These are phyloP conservation scores for Fragaria iinumae DNA, from an alignment of 306 rosid species.

Conservation along the genomic window DNA sequence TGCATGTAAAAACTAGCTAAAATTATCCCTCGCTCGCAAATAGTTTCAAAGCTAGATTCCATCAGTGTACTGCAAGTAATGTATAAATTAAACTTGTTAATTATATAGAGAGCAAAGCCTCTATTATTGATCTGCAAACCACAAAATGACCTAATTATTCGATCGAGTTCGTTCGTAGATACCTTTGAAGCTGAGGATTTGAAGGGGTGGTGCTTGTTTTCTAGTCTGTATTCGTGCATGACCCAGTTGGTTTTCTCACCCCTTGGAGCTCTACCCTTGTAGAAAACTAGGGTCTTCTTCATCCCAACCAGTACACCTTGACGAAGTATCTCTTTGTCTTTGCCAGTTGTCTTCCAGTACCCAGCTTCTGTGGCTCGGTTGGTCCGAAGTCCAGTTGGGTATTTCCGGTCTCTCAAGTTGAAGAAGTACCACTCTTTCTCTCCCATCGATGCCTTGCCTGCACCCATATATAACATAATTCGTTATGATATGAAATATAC, in stretches of 20 bases:
- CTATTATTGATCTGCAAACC: background rate
- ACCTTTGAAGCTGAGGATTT: slow-evolving; percentile 63
- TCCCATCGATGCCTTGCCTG: slow-evolving; percentile 88
- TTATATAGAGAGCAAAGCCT: background rate
- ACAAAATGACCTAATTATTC: background rate
- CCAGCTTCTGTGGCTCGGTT: slow-evolving; percentile 92
- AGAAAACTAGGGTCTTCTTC: slow-evolving; percentile 96
- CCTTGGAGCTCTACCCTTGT: slow-evolving; percentile 91
- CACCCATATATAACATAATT: background rate
- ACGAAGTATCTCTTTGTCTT: slow-evolving; percentile 73
- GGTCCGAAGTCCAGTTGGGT: slow-evolving; percentile 88
- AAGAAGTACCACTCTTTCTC: slow-evolving; percentile 94
- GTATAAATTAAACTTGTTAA: background rate
- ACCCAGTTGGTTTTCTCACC: slow-evolving; percentile 97
- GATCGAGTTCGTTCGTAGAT: background rate
- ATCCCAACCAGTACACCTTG: slow-evolving; percentile 64
- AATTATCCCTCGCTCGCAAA: background rate
- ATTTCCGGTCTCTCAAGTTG: slow-evolving; percentile 73
- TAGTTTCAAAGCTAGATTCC: background rate
- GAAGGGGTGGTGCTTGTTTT: slow-evolving; percentile 52
- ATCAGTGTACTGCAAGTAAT: background rate
- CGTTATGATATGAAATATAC: background rate
- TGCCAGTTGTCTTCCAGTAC: slow-evolving; percentile 95
- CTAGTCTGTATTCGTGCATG: slow-evolving; percentile 84
- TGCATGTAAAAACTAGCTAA: background rate